Evolutionary conservation across 1,139 yeast genomes (phyloP), one percentile per base, ranked within the genome.

Genomic region (Hanseniaspora gamundiae): DNA sequence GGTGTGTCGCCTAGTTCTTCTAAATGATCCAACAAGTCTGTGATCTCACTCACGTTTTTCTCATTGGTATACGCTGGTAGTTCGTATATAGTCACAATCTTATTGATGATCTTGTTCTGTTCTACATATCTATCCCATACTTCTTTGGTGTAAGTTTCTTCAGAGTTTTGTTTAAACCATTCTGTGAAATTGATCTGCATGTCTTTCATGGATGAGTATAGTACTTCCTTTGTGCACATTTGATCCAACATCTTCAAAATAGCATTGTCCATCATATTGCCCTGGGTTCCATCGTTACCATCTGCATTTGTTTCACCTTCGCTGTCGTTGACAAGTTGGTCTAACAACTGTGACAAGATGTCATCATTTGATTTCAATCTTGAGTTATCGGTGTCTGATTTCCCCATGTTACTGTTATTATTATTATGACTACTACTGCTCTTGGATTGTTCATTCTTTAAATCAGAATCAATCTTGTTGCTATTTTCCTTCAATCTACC

Each of bases 1-100:
- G 98, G 98, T 1, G 95, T 95, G 55, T 86, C 84, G 0, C 97
- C 96, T 41, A 85, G 67, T 45, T 80, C 88, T 54, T 83, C 87
- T 61, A 84, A 74, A 13, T 73, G 67, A 50, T 84, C 93, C 53
- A 87, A 66, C 49, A 78, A 71, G 9, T 64, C 48, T 53, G 78
- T 71, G 47, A 81, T 69, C 51, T 68, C 67, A 45, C 74, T 74
- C 58, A 81, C 66, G 59, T 75, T 69, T 42, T 72, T 69, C 11
- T 69, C 70, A 49, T 80, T 83, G 42, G 66, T 62, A 54, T 76
- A 81, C 42, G 62, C 67, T 0, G 71, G 65, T 10, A 68, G 64
- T 49, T 83, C 88, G 56, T 79, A 81, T 13, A 74, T 68, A 1
- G 64, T 67, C 40, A 79, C 68, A 20, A 80, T 76, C 40, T 72